Evolutionary conservation across 2,329 filamentous ascomycete genomes (phyloP), one percentile per base, ranked within the genome.

Genomic region (Didymella glomerata): DNA sequence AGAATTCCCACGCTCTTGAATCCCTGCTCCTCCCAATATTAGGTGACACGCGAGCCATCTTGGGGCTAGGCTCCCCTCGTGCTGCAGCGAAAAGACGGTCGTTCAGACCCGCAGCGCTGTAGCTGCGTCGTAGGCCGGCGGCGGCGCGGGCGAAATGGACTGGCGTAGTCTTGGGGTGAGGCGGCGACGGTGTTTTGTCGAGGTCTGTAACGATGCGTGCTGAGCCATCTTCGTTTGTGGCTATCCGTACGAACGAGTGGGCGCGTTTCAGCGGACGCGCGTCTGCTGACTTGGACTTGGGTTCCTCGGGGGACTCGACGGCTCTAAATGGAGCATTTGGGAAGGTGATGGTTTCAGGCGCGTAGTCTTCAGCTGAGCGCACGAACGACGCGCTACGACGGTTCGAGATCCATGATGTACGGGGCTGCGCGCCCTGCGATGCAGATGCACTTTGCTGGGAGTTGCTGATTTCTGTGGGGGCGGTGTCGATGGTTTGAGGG

Each of bases 1-100:
- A 93, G 57, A 92, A 92, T 71, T 96, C 92, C 94, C 94, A 97
- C 7, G 90, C 91, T 49, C 93, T 88, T 18, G 93, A 91, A 75
- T 97, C 91, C 54, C 92, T 88, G 57, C 93, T 97, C 56, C 94
- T 76, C 16, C 91, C 91, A 55, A 88, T 87, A 32, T 81, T 79
- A 64, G 74, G 72, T 20, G 84, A 85, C 25, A 85, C 83, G 14
- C 86, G 77, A n/a, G 71, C 67, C 34, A 77, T 65, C 60, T 73
- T 72, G 16, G 76, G 68, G 52, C 70, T 68, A 24, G 74, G 73
- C 54, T 70, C 67, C 32, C 69, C 65, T 42, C 69, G 59, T 4
- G 68, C 64, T 2, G 68, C 69, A 30, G 71, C 70, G 18, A 65
- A 67, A 25, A 76, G 59, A n/a, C 70, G 69, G 9, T 79, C 76